Conservation (phyloP, 148 eudicot species). For the Vaccinium macrocarpon region DNA sequence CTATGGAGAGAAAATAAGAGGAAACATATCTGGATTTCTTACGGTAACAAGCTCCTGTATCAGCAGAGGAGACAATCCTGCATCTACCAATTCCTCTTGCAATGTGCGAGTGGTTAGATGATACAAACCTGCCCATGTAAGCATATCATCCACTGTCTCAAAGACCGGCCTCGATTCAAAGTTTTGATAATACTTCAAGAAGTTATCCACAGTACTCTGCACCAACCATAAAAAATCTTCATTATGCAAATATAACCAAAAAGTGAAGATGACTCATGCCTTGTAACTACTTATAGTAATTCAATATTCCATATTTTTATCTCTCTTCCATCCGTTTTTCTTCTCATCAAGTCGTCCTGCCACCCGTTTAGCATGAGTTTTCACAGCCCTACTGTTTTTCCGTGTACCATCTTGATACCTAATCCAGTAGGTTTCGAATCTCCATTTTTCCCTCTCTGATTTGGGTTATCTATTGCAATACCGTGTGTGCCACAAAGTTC, state of each 20-base stretch:
- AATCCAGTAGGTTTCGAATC: not conserved
- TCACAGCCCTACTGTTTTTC: too few species aligned
- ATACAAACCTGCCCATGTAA: conserved; percentile 81
- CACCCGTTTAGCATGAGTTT: too few species aligned
- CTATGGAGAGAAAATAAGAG: not conserved
- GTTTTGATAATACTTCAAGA: conserved; percentile 7
- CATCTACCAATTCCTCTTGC: conserved; percentile 65
- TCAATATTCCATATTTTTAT: too few species aligned
- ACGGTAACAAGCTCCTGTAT: conserved; percentile 57
- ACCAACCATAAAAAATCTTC: not conserved
- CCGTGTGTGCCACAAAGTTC: too few species aligned
- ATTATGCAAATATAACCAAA: not conserved
- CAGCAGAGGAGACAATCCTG: conserved; percentile 66
- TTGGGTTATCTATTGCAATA: too few species aligned
- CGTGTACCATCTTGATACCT: not conserved
- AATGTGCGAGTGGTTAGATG: conserved; percentile 62
- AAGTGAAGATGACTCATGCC: not conserved
- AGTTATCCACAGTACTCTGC: not conserved
- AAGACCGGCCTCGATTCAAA: conserved; percentile 69
- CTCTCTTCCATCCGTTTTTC: too few species aligned
- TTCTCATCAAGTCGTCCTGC: too few species aligned
- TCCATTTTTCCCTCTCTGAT: too few species aligned
- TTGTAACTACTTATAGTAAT: too few species aligned
- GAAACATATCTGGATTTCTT: not conserved
- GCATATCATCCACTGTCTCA: conserved; percentile 78